These are phyloP conservation scores for Knoxdaviesia capensis DNA, from an alignment of 2,329 filamentous ascomycete species.

Conservation along the genomic window DNA sequence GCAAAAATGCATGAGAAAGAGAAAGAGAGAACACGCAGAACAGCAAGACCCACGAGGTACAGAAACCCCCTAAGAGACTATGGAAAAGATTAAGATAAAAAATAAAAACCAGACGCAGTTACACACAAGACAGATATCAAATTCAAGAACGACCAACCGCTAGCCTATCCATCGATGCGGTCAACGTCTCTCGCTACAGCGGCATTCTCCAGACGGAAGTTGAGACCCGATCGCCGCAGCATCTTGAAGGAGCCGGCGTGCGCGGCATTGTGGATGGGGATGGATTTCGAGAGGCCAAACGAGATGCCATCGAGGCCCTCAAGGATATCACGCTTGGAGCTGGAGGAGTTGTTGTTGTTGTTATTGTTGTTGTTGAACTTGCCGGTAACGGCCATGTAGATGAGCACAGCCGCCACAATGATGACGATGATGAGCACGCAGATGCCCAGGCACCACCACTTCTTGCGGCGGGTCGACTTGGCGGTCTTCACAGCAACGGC, in stretches of 20 bases:
- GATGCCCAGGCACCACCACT: slow-evolving; percentile 87
- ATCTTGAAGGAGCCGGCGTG: slow-evolving; percentile 1
- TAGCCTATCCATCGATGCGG: slow-evolving; percentile 1
- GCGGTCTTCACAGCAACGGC: slow-evolving; percentile 66
- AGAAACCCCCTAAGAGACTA: too few relatives aligned
- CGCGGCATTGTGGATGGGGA: slow-evolving; percentile 6
- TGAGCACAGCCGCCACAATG: slow-evolving; percentile 28
- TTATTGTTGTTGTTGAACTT: slow-evolving; percentile 10
- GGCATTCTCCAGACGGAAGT: neutral
- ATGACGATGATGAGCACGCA: slow-evolving; percentile 32
- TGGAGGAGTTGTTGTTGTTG: slow-evolving; percentile 11
- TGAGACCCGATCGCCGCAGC: neutral
- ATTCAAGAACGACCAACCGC: too few relatives aligned
- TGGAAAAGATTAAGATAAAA: too few relatives aligned
- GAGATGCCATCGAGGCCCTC: slow-evolving; percentile 6
- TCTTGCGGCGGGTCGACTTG: slow-evolving; percentile 67
- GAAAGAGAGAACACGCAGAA: too few relatives aligned
- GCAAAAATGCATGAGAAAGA: neutral
- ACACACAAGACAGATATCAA: too few relatives aligned
- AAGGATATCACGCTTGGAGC: slow-evolving; percentile 8
- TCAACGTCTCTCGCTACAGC: neutral
- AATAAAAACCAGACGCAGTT: too few relatives aligned
- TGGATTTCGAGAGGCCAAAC: slow-evolving; percentile 8
- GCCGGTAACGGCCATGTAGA: slow-evolving; percentile 17
- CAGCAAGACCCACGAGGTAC: too few relatives aligned